A percentile compares a stretch with the other conserved stretches of the same genome.
Conservation (phyloP, 2,329 filamentous ascomycete species). For the Epichloe glyceriae region DNA sequence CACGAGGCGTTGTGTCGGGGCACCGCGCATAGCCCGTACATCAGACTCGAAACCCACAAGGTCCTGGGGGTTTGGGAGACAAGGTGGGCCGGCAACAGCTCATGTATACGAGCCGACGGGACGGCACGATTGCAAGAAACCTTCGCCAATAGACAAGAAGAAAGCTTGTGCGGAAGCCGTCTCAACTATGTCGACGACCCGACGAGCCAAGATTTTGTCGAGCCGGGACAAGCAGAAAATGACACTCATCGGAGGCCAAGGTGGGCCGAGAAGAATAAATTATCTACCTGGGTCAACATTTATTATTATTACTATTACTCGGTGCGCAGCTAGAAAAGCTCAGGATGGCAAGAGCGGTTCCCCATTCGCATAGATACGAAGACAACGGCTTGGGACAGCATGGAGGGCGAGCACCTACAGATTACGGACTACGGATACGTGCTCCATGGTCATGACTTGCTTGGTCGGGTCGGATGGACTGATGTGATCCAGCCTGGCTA, state of each 20-base stretch:
- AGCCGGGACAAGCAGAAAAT: neutral
- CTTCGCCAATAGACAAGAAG: neutral
- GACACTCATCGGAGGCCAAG: neutral
- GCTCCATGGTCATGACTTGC: no score
- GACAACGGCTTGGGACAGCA: neutral
- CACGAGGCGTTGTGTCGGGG: neutral
- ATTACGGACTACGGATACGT: neutral
- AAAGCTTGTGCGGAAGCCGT: neutral
- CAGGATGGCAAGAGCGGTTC: neutral
- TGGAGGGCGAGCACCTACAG: neutral
- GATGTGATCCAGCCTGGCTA: neutral
- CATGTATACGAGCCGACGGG: neutral
- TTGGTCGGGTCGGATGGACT: neutral
- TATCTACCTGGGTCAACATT: neutral
- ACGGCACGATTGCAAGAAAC: neutral
- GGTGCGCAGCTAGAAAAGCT: neutral
- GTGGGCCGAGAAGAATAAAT: neutral
- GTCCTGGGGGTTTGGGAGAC: neutral
- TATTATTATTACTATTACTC: neutral
- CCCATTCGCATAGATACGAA: neutral
- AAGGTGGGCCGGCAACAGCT: neutral
- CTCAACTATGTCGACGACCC: neutral
- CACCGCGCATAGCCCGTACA: neutral
- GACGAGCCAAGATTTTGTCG: neutral
- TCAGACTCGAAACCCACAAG: neutral